phyloP scores from a whole-genome alignment of 148 eudicot species.

The Amaranthus palmeri region DNA sequence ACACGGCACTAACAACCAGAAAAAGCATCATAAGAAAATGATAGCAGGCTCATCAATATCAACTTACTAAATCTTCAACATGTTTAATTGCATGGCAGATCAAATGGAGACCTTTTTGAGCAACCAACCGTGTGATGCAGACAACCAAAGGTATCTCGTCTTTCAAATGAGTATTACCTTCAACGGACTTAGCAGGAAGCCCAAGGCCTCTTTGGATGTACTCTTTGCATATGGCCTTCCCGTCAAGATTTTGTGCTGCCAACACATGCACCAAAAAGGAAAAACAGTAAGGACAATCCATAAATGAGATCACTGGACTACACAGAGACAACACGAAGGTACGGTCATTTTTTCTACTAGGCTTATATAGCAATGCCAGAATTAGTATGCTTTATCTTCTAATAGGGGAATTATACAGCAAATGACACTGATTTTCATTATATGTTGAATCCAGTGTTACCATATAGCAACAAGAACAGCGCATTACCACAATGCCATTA shows the following conservation, averaged over 20 bases:
- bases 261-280: background rate
- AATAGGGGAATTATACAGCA: background rate
- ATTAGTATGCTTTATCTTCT: background rate
- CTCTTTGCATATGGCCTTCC: slow-evolving; percentile 61
- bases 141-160: slow-evolving; percentile 55
- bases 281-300: background rate
- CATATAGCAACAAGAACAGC: background rate
- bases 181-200: slow-evolving; percentile 35
- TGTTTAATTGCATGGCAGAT: slow-evolving; percentile 67
- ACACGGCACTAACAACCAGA: background rate
- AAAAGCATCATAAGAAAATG: background rate
- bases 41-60: background rate
- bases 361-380: too few species aligned
- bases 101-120: slow-evolving; percentile 93
- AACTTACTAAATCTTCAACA: slow-evolving; percentile 64
- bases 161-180: slow-evolving; percentile 17
- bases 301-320: background rate
- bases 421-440: background rate
- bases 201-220: slow-evolving; percentile 79
- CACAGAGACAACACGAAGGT: background rate
- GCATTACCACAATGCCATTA: too few species aligned
- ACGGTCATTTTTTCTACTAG: background rate
- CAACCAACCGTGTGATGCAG: slow-evolving; percentile 82
- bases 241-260: slow-evolving; percentile 47
- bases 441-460: background rate